phyloP scores from a whole-genome alignment of 495 filamentous ascomycete genomes.

The Chaetomium cochliodes region DNA sequence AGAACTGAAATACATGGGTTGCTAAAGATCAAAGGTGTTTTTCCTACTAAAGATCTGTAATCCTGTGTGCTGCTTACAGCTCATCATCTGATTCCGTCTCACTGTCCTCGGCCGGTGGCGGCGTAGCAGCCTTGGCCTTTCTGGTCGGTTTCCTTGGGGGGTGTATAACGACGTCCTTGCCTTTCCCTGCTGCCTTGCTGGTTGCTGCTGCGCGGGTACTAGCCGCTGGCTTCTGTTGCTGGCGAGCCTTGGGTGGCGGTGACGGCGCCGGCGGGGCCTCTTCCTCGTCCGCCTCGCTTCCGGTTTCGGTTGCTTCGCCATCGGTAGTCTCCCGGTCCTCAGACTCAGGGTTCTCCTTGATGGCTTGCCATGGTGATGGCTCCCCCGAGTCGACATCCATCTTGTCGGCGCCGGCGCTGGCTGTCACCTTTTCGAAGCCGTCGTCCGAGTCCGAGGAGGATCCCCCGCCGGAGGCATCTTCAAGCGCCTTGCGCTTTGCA shows the following conservation, averaged over 20 bases:
- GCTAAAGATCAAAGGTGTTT: too few relatives aligned
- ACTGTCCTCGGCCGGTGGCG: conserved; percentile 33
- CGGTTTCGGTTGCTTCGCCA: conserved; percentile 41
- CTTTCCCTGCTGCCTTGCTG: conserved; percentile 16
- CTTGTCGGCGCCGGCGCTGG: conserved; percentile 6
- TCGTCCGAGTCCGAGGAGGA: conserved; percentile 41
- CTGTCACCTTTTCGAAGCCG: conserved; percentile 49
- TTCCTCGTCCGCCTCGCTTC: conserved; percentile 48
- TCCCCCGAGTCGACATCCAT: conserved; percentile 56
- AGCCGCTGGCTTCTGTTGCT: conserved; percentile 5
- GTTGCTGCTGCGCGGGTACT: conserved; percentile 1
- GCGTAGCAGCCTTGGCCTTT: conserved; percentile 22
- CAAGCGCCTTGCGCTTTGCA: conserved; percentile 52
- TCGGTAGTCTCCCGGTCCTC: conserved; percentile 42
- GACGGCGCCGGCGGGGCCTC: conserved; percentile 26
- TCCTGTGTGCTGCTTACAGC: conserved; percentile 29
- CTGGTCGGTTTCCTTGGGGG: conserved; percentile 29
- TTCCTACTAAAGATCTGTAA: neutral
- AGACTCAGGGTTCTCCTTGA: conserved; percentile 26
- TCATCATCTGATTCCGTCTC: conserved; percentile 50
- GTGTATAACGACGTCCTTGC: conserved; percentile 14
- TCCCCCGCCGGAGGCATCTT: conserved; percentile 44
- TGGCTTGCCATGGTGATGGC: neutral
- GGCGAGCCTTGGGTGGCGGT: conserved; percentile 20
- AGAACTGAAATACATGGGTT: too few relatives aligned